Conservation (phyloP, 2,329 filamentous ascomycete genomes). For the Penicillium sp. region DNA sequence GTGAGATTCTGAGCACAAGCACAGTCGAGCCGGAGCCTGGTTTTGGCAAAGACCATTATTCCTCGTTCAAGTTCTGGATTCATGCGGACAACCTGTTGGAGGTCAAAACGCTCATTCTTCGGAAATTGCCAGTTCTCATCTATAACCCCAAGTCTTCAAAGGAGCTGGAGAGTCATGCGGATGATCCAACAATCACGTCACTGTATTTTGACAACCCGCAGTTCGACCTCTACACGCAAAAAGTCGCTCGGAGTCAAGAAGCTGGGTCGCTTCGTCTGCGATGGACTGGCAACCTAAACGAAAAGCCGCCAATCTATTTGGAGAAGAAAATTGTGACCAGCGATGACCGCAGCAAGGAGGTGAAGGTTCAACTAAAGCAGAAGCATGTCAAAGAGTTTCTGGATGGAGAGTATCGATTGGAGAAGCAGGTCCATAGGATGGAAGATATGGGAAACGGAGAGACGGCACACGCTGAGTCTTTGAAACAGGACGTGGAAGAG, state of each 20-base stretch:
- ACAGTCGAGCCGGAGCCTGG: slow-evolving; percentile 58
- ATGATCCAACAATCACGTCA: slow-evolving; percentile 89
- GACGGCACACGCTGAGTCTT: slow-evolving; percentile 67
- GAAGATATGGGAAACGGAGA: slow-evolving; percentile 73
- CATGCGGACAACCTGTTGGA: slow-evolving; percentile 94
- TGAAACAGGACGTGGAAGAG: slow-evolving; percentile 73
- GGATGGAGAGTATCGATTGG: slow-evolving; percentile 85
- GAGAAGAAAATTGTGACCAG: slow-evolving; percentile 88
- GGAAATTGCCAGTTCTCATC: slow-evolving; percentile 85
- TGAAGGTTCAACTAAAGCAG: slow-evolving; percentile 84
- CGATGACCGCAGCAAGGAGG: slow-evolving; percentile 77
- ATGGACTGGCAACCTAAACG: slow-evolving; percentile 85
- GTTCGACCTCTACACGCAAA: slow-evolving; percentile 85
- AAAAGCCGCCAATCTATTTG: slow-evolving; percentile 78
- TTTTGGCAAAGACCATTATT: slow-evolving; percentile 70
- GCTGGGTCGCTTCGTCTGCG: slow-evolving; percentile 83
- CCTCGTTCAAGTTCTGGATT: slow-evolving; percentile 94
- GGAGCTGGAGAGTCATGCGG: slow-evolving; percentile 74
- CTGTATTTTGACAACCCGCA: slow-evolving; percentile 91
- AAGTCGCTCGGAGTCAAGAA: slow-evolving; percentile 75
- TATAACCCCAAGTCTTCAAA: slow-evolving; percentile 88
- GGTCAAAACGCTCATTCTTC: slow-evolving; percentile 93
- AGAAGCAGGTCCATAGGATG: slow-evolving; percentile 88
- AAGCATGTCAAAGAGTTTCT: slow-evolving; percentile 92
- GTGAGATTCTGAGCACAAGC: slow-evolving; percentile 68